phyloP scores from a whole-genome alignment of 352 stramenopile genomes.

The Phytophthora macrochlamydospora region DNA sequence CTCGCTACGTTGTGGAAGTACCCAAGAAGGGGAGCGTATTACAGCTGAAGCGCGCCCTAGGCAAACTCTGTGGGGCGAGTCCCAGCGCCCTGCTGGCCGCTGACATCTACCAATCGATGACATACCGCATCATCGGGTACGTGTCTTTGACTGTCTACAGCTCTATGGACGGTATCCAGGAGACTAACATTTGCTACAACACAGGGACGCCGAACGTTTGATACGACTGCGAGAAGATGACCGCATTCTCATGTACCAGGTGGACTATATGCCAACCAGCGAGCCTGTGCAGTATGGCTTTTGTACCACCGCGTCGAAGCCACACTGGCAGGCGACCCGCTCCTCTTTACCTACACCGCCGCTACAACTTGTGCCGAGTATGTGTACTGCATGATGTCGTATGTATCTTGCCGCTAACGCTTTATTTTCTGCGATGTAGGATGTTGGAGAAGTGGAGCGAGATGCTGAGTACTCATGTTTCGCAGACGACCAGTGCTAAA shows the following conservation, averaged over 20 bases:
- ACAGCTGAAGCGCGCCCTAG: conserved; percentile 56
- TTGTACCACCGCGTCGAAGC: conserved; percentile 71
- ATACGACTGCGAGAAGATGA: conserved; percentile 72
- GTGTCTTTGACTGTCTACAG: not conserved
- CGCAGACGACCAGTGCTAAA: conserved; percentile 36
- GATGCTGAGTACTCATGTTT: conserved; percentile 49
- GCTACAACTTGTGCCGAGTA: conserved; percentile 69
- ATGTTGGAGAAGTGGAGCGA: conserved; percentile 64
- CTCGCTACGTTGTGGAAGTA: conserved; percentile 64
- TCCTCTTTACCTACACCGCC: conserved; percentile 67
- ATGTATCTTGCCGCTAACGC: too few relatives aligned
- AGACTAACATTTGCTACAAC: conserved; percentile 2
- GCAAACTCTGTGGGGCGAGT: conserved; percentile 50
- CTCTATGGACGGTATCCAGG: not conserved
- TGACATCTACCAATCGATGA: conserved; percentile 84
- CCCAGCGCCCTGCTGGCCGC: conserved; percentile 49
- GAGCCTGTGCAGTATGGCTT: conserved; percentile 59
- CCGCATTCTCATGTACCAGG: conserved; percentile 74
- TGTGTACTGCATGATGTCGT: not conserved
- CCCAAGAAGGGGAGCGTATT: conserved; percentile 71
- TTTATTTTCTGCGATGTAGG: conserved; percentile 9
- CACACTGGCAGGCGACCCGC: conserved; percentile 57
- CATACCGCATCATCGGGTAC: conserved; percentile 70
- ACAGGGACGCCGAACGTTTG: conserved; percentile 62
- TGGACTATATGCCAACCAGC: conserved; percentile 35